Percentiles rank a stretch among this genome's conserved stretches.
Evolutionary conservation across 2,329 filamentous ascomycete genomes (phyloP).

Genomic region (Botrytis paeoniae): DNA sequence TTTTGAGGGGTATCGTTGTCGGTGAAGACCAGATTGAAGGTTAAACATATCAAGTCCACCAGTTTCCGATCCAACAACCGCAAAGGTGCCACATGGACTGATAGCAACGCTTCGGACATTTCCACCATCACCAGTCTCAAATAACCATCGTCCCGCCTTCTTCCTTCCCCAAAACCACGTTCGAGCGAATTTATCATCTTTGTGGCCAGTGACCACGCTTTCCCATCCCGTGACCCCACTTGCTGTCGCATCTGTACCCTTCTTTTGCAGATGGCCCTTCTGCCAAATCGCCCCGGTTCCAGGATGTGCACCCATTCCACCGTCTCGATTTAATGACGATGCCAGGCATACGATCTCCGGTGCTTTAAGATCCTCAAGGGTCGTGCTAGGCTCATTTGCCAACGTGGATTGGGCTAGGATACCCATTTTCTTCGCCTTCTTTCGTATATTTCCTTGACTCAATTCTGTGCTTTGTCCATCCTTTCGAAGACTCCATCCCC

Average conservation of each 20-base stretch:
- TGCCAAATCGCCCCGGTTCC: slow-evolving; percentile 82
- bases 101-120: slow-evolving; percentile 84
- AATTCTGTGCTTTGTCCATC: slow-evolving; percentile 93
- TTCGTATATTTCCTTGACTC: slow-evolving; percentile 84
- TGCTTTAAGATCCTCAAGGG: slow-evolving; percentile 76
- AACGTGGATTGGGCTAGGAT: slow-evolving; percentile 58
- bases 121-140: slow-evolving; percentile 79
- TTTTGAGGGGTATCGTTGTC: slow-evolving; percentile 80
- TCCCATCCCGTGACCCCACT: slow-evolving; percentile 90
- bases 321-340: slow-evolving; percentile 88
- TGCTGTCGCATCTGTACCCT: slow-evolving; percentile 64
- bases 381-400: slow-evolving; percentile 58
- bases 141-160: slow-evolving; percentile 86
- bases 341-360: slow-evolving; percentile 90
- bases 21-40: slow-evolving; percentile 84
- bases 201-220: slow-evolving; percentile 90
- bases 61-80: slow-evolving; percentile 77
- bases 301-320: slow-evolving; percentile 82
- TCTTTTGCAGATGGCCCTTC: slow-evolving; percentile 60
- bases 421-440: slow-evolving; percentile 86
- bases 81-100: slow-evolving; percentile 90
- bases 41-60: slow-evolving; percentile 95
- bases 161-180: slow-evolving; percentile 99
- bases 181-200: slow-evolving; percentile 76
- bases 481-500: slow-evolving; percentile 92